Evolutionary conservation across 1,284 basidiomycete genomes (phyloP).

Genomic region (Leccinum subrobustum): DNA sequence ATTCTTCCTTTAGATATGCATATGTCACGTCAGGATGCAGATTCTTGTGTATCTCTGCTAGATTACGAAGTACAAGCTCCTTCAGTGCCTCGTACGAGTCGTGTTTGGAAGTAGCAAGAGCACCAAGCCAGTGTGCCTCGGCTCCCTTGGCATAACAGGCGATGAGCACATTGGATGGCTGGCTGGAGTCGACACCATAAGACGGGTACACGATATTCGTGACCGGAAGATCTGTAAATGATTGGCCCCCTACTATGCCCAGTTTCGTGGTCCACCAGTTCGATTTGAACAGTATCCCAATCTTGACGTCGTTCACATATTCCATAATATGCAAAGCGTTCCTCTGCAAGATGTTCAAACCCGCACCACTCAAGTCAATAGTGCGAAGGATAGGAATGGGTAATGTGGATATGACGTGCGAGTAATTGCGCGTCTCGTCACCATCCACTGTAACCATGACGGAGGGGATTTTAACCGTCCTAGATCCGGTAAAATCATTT

Average conservation of each 20-base stretch:
- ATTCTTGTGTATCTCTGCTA: constrained; percentile 11
- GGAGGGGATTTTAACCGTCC: not conserved
- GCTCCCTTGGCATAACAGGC: constrained; percentile 6
- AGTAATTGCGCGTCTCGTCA: constrained; percentile 2
- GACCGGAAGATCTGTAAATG: constrained; percentile 36
- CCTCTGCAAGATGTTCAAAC: constrained; percentile 15
- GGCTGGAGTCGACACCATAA: constrained; percentile 27
- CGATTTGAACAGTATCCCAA: constrained; percentile 35
- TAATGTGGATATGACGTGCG: constrained; percentile 22
- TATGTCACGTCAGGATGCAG: constrained; percentile 9
- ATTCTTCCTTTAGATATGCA: constrained; percentile 3
- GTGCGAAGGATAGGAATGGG: constrained; percentile 14
- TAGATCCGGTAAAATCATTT: not conserved
- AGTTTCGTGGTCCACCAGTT: constrained; percentile 35
- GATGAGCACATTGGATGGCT: constrained; percentile 20
- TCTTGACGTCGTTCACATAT: constrained; percentile 20
- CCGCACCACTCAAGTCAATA: constrained; percentile 11
- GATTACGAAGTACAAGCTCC: constrained; percentile 17
- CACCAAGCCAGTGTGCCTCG: constrained; percentile 5
- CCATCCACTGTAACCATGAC: constrained; percentile 7
- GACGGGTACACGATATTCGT: constrained; percentile 37
- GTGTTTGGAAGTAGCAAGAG: not conserved
- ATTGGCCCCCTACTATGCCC: constrained; percentile 31
- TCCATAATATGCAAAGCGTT: constrained; percentile 10
- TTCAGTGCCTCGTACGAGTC: not conserved